phyloP scores from a whole-genome alignment of 1,284 basidiomycete species.

The Cutaneotrichosporon cavernicola region DNA sequence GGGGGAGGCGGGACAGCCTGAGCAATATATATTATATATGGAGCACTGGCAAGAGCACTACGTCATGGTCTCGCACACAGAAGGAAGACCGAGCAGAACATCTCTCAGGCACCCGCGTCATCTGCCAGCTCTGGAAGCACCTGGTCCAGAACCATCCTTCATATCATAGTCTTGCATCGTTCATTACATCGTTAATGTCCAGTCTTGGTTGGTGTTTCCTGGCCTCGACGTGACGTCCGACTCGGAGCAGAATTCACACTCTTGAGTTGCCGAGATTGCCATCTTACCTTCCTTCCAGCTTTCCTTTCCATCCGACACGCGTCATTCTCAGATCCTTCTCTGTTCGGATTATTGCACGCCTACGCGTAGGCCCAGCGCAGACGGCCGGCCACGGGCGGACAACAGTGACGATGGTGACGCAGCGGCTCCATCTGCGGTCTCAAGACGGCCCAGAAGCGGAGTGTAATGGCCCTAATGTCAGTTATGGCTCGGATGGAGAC shows the following conservation, averaged over 20 bases:
- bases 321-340: no score
- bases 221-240: background rate
- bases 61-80: no score
- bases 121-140: background rate
- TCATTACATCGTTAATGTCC: background rate
- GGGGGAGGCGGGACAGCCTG: background rate
- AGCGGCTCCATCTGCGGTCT: background rate
- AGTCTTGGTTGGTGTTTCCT: background rate
- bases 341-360: background rate
- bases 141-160: no score
- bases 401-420: background rate
- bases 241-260: background rate
- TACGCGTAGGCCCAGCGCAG: background rate
- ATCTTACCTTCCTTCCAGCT: no score
- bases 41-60: no score
- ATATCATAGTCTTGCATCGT: background rate
- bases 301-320: background rate
- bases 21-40: background rate
- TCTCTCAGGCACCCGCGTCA: no score
- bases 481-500: background rate
- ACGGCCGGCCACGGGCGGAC: background rate
- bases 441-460: background rate
- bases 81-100: background rate
- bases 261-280: background rate
- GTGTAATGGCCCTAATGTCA: background rate